Base-by-base conservation (phyloP, 176 grass and related monocot species). In the Oryza nivara region DNA sequence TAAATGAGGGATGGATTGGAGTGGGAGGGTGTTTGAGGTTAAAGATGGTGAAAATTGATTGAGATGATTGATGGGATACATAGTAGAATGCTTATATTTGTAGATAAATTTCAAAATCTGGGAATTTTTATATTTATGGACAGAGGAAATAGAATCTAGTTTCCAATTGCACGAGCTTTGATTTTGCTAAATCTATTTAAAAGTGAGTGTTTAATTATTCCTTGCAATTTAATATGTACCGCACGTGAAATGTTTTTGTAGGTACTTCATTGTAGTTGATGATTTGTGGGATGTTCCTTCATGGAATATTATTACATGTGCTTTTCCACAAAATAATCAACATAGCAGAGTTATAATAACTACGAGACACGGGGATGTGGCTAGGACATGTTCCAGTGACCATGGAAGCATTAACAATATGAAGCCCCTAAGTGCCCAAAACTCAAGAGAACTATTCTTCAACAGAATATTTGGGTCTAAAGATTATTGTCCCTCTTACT, bases 241-340 rank as follows among this genome's bases (percentile, higher is more conserved):
- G 14, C 25, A 16, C 9, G 14, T 34, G 8, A 12, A 32, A 52
- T 77, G 6, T 40, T 23, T 60, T 77, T 36, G 32, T 56, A 77
- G 75, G 35, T 77, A 61, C 34, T 61, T 77, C 1, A 77, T 77
- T 77, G 54, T 77, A 16, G 61, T 77, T 43, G 75, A 77, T 25
- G 75, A 77, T 3, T 14, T 77, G 13, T 77, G 75, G 75, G 75
- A 77, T 77, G 75, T n/a, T 40, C 22, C 75, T 77, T 36, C 35
- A 26, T 77, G 54, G 75, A 63, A 77, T 43, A 12, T 64, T 43
- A 64, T 77, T 23, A 14, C 11, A 16, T 77, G 75, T 3, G 75
- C 75, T 77, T 36, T 64, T 64, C 54, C 74, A 40, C 2, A 63
- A 61, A 77, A 76, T 11, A 1, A 10, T 11, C 5, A 36, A 5